A percentile compares a stretch with the other conserved stretches of the same genome.
Conservation (phyloP, 345 rosid genomes). For the Gossypium herbaceum region DNA sequence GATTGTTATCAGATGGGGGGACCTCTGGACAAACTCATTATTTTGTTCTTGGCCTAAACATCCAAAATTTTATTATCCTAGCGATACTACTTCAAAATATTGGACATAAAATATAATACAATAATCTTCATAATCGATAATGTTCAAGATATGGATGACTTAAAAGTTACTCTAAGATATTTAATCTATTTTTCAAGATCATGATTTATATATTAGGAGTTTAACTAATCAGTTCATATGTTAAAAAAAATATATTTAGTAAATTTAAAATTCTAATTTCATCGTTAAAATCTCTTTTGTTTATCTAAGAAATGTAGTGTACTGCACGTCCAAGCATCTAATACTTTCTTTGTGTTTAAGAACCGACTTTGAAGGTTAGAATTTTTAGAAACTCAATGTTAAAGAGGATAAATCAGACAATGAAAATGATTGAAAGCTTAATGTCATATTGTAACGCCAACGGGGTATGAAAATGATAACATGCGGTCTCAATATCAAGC, state of each 20-base stretch:
- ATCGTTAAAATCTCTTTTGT: no score
- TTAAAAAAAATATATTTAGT: no score
- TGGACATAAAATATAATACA: neutral
- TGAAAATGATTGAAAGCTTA: neutral
- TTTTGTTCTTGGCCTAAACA: neutral
- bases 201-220: neutral
- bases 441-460: neutral
- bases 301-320: no score
- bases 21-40: neutral
- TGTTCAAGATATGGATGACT: neutral
- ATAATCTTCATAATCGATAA: neutral
- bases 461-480: neutral
- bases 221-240: no score
- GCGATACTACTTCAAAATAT: neutral
- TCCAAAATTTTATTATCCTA: neutral
- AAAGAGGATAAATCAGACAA: neutral
- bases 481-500: neutral
- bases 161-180: neutral
- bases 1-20: neutral
- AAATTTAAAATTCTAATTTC: no score
- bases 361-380: neutral
- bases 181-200: neutral
- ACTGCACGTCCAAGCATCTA: neutral
- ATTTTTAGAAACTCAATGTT: neutral
- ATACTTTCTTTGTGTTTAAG: neutral